These are phyloP conservation scores for Trebouxia sp. DNA, from an alignment of 139 green algal genomes.

Conservation along the genomic window DNA sequence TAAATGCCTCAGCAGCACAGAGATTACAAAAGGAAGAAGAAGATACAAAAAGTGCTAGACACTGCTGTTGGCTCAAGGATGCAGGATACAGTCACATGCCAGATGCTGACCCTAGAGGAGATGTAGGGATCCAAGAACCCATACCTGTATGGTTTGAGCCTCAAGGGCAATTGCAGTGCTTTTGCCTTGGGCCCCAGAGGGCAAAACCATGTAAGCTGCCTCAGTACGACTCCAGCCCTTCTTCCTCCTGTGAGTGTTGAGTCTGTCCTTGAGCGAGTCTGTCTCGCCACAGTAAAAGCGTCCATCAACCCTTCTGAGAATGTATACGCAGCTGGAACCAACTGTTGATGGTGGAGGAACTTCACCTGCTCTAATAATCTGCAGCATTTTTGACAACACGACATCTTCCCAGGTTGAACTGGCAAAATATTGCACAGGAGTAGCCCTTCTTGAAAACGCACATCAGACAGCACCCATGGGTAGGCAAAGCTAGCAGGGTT, in stretches of 20 bases:
- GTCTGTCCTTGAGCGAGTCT: conserved; percentile 43
- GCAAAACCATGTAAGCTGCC: conserved; percentile 49
- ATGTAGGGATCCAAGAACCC: too few species aligned
- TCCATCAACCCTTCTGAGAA: conserved; percentile 50
- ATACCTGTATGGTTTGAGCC: conserved; percentile 32
- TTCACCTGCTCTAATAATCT: conserved; percentile 36
- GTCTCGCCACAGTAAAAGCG: conserved; percentile 63
- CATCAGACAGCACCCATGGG: too few species aligned
- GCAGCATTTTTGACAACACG: too few species aligned
- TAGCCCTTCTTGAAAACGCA: too few species aligned
- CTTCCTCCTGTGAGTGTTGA: conserved; percentile 20
- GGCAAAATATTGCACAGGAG: background rate
- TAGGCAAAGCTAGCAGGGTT: too few species aligned
- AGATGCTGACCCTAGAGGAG: too few species aligned
- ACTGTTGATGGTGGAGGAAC: conserved; percentile 40
- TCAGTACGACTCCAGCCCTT: conserved; percentile 39
- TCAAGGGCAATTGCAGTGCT: conserved; percentile 44
- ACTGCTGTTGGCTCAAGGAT: background rate
- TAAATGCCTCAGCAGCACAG: background rate
- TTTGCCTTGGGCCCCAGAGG: conserved; percentile 32
- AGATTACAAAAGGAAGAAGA: too few species aligned
- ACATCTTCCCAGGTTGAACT: background rate
- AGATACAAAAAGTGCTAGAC: too few species aligned
- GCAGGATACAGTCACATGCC: too few species aligned
- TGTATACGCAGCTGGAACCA: conserved; percentile 57